Evolutionary conservation across 2,329 filamentous ascomycete genomes (phyloP), one percentile per base, ranked within the genome.

Genomic region (Aspergillus aculeatus): DNA sequence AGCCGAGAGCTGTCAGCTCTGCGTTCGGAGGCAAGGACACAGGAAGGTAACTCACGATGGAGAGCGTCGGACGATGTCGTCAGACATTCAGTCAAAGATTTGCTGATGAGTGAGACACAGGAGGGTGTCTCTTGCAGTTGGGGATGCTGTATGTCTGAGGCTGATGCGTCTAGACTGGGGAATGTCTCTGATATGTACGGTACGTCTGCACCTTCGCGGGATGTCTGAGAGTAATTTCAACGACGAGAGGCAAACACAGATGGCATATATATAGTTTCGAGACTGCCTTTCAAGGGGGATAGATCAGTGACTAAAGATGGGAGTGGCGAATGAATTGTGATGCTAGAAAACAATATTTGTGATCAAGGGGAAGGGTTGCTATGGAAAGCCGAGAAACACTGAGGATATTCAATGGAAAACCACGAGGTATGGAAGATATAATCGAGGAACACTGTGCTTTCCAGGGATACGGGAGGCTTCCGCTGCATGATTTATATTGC

Each of bases 401-500:
- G 57, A 61, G 56, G 56, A 9, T 51, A 54, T 50, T 53, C 55
- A 65, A 60, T 66, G 60, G 52, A 47, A 68, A 65, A 66, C 60
- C 67, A 67, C 68, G 68, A 71, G 71, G 65, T 59, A 58, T 61
- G 51, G 65, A 62, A 63, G 62, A 61, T 54, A 62, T 63, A 64
- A 9, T 66, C 29, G 53, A 66, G 62, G 65, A 68, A 70, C 55
- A 65, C 54, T 66, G 62, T 64, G 54, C 48, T 64, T 61, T 50
- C 54, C 49, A 62, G 59, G 59, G 60, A 64, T 59, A 63, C 47
- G 59, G 57, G 51, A 65, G 64, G 70, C 71, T 65, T 60, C 67
- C 62, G 64, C 60, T 67, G 66, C 68, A 72, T 72, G 71, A 71
- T 69, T 75, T 75, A 75, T 75, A 75, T 73, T 67, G 64, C 61